Base-by-base conservation (phyloP, 73 alveolate genomes). In the Paramecium sexaurelia region DNA sequence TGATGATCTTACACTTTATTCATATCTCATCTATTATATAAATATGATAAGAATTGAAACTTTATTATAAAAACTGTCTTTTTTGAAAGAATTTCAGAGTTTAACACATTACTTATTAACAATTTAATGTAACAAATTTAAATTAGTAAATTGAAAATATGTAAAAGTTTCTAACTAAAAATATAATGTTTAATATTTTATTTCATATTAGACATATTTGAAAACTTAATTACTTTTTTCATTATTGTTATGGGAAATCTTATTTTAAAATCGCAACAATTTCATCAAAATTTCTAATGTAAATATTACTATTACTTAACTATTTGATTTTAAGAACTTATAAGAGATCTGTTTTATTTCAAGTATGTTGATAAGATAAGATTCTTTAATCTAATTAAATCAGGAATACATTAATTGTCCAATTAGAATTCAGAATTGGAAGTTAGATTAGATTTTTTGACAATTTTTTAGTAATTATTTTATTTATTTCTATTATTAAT, bases 261-360 rank as follows among this genome's bases (percentile, higher is more conserved):
- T 61, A n/a, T 13, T 61, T 61, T 61, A 61, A 61, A 29, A 61
- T 61, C 7, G 39, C 47, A 10, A 61, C 83, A 1, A 61, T 61
- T 61, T 61, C 83, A 61, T 61, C 83, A 61, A 61, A 61, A 61
- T 61, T 61, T 32, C 83, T 61, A 61, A 24, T 61, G 6, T 22
- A 22, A 4, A 61, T 61, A 24, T 13, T 3, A 61, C 7, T 51
- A 22, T 61, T 61, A 61, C 83, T 61, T 61, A 61, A 32, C 43
- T 22, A 61, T 61, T 61, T 61, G 26, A 29, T 26, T 61, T 61
- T 61, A 29, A 11, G 83, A 61, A 61, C 47, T 61, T 4, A 61
- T 61, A 5, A 61, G 43, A 61, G 83, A 41, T 61, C 83, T 61
- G n/a, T 32, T 61, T 11, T 61, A 24, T 61, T 61, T 61, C 11